phyloP scores from a whole-genome alignment of 805 yeast genomes.

The Komagataella populi region DNA sequence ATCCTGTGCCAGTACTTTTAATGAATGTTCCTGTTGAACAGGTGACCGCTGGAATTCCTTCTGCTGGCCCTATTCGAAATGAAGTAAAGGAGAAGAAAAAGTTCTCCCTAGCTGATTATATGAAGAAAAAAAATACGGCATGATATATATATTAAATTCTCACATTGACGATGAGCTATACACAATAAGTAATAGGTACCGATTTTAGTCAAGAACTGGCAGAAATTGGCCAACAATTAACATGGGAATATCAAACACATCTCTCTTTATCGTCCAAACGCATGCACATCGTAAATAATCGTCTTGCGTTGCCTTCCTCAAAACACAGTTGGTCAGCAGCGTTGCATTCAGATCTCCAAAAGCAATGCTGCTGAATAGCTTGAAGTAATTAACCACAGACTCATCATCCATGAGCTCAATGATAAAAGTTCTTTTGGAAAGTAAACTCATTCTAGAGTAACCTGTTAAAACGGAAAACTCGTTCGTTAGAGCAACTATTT shows the following conservation, averaged over 20 bases:
- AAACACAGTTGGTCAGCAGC: constrained; percentile 35
- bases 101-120: not conserved
- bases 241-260: constrained; percentile 76
- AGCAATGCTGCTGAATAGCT: constrained; percentile 57
- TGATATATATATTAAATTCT: not conserved
- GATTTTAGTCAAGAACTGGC: constrained; percentile 35
- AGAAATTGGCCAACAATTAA: constrained; percentile 70
- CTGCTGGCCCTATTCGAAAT: not conserved
- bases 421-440: constrained; percentile 51
- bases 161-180: not conserved
- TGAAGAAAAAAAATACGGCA: not conserved
- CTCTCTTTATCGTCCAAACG: constrained; percentile 78
- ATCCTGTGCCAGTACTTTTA: not conserved
- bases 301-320: constrained; percentile 21
- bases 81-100: not conserved
- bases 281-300: constrained; percentile 48
- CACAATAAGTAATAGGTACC: not conserved
- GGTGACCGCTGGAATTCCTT: not conserved
- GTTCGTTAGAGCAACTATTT: constrained; percentile 65
- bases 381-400: constrained; percentile 58
- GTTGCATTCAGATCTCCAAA: constrained; percentile 50
- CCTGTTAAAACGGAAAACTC: constrained; percentile 64
- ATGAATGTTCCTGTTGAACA: not conserved
- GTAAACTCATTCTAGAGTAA: constrained; percentile 39
- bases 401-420: constrained; percentile 77